Percentiles rank a stretch among this genome's conserved stretches.
phyloP scores from a whole-genome alignment of 2,329 filamentous ascomycete species.

The Trichoderma sp. region DNA sequence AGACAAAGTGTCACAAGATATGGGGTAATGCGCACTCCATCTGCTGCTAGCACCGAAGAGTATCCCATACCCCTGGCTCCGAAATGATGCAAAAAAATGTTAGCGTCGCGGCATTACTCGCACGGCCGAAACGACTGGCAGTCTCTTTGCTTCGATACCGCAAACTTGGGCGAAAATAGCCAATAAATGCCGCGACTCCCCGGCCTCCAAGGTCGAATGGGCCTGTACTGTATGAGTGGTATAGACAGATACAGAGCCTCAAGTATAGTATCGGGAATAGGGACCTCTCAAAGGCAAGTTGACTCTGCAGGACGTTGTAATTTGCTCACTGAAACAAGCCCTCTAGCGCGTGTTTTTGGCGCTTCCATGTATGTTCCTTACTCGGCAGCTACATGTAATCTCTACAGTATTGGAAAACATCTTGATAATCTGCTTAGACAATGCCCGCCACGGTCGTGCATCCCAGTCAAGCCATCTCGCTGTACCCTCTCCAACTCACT shows the following conservation, averaged over 20 bases:
- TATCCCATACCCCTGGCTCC: neutral
- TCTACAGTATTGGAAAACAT: too few relatives aligned
- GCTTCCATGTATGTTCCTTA: neutral
- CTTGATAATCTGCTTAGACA: neutral
- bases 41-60: conserved; percentile 9
- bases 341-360: neutral
- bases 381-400: neutral
- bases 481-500: neutral
- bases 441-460: neutral
- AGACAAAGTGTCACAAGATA: conserved; percentile 16
- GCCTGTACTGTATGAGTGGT: neutral
- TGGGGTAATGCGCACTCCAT: neutral
- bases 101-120: conserved; percentile 23
- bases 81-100: conserved; percentile 7
- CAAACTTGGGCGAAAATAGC: neutral
- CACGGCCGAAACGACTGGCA: conserved; percentile 13
- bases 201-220: neutral
- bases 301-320: neutral
- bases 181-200: conserved; percentile 21
- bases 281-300: neutral
- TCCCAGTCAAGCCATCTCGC: neutral
- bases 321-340: neutral
- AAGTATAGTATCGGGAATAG: neutral
- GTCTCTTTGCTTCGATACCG: neutral
- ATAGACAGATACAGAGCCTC: neutral